Percentiles rank a stretch among this genome's conserved stretches.
phyloP scores from a whole-genome alignment of 306 rosid species.

The Castanospermum australe region DNA sequence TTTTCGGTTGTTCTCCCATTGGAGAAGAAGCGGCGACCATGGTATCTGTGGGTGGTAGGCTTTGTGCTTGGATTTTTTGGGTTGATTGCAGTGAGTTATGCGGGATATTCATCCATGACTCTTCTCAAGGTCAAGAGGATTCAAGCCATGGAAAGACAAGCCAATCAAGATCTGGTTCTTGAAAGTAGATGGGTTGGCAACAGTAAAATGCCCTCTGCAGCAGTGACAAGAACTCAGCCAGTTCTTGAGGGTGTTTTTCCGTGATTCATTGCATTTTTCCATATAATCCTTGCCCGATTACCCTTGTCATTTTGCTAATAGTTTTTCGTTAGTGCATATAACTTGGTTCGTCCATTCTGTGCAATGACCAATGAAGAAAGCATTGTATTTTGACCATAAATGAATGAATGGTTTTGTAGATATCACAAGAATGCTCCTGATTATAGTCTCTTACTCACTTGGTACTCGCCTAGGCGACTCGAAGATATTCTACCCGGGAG shows the following conservation, averaged over 20 bases:
- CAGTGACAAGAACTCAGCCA: conserved; percentile 76
- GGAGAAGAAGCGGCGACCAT: conserved; percentile 35
- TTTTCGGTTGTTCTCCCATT: conserved; percentile 56
- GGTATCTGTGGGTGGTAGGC: conserved; percentile 60
- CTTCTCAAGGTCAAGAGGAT: conserved; percentile 58
- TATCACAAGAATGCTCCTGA: not conserved
- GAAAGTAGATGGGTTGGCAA: conserved; percentile 68
- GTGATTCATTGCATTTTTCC: conserved; percentile 14
- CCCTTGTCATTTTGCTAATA: not conserved
- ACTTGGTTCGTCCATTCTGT: conserved; percentile 1
- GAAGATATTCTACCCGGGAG: not conserved
- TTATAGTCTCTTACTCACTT: not conserved
- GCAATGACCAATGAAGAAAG: conserved; percentile 19
- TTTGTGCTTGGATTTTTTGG: conserved; percentile 52
- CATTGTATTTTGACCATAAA: conserved; percentile 22
- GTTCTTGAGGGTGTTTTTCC: conserved; percentile 52
- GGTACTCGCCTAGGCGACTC: not conserved
- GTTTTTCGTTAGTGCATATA: not conserved
- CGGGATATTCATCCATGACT: conserved; percentile 42
- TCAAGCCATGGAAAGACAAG: conserved; percentile 66
- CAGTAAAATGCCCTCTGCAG: conserved; percentile 80
- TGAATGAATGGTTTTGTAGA: conserved; percentile 7
- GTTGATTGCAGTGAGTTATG: conserved; percentile 41
- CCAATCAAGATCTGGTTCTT: conserved; percentile 67
- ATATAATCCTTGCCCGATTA: not conserved